Evolutionary conservation across 2,329 filamentous ascomycete genomes (phyloP).

Genomic region (Calonectria naviculata): DNA sequence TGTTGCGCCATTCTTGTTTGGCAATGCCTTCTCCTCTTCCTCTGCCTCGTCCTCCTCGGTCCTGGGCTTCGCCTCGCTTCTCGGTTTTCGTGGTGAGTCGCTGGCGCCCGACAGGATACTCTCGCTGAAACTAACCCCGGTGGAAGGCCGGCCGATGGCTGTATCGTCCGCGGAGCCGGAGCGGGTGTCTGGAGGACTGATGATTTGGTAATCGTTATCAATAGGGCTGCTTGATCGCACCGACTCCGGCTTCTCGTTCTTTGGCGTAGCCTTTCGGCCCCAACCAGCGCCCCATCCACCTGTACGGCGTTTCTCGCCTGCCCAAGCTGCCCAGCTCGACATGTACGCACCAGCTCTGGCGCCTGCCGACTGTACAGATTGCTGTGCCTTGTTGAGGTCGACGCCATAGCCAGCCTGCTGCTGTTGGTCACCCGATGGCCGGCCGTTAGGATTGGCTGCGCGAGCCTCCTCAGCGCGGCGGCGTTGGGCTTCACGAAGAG

Average conservation of each 20-base stretch:
- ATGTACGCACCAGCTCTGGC: slow-evolving; percentile 72
- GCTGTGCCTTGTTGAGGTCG: slow-evolving; percentile 55
- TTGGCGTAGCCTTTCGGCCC: slow-evolving; percentile 47
- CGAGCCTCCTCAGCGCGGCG: slow-evolving; percentile 53
- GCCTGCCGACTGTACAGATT: slow-evolving; percentile 60
- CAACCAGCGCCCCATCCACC: slow-evolving; percentile 57
- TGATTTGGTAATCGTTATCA: slow-evolving; percentile 50
- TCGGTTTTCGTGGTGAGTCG: slow-evolving; percentile 35
- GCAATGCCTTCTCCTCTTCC: slow-evolving; percentile 22
- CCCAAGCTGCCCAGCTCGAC: slow-evolving; percentile 77
- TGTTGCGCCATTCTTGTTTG: slow-evolving; percentile 26
- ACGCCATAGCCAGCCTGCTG: slow-evolving; percentile 28
- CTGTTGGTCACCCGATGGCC: slow-evolving; percentile 23
- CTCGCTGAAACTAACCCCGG: slow-evolving; percentile 57
- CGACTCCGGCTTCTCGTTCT: slow-evolving; percentile 47
- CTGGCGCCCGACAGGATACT: slow-evolving; percentile 56
- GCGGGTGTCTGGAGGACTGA: slow-evolving; percentile 44
- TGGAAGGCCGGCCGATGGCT: slow-evolving; percentile 43
- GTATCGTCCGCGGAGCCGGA: slow-evolving; percentile 43
- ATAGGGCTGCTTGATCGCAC: slow-evolving; percentile 51
- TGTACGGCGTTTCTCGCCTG: slow-evolving; percentile 78
- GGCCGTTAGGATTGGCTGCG: slow-evolving; percentile 28
- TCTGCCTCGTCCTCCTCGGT: slow-evolving; percentile 21
- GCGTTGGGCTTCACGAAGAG: slow-evolving; percentile 58
- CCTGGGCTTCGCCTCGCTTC: slow-evolving; percentile 30